phyloP scores from a whole-genome alignment of 208 protist genomes.

The Wallacemonas collosoma region DNA sequence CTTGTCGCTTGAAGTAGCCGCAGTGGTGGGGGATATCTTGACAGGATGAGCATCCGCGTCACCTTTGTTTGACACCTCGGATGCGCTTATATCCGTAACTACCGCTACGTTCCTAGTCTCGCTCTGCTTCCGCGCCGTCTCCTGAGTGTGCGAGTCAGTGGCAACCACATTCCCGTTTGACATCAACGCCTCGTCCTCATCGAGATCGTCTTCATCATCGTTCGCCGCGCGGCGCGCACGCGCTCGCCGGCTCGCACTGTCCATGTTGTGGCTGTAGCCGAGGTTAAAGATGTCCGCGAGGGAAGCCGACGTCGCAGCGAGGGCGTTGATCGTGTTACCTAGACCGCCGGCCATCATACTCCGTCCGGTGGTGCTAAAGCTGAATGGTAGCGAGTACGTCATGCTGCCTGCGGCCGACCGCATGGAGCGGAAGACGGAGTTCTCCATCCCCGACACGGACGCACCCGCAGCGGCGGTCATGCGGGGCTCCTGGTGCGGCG shows the following conservation, averaged over 20 bases:
- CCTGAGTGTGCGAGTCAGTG: too few relatives aligned
- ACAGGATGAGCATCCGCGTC: neutral
- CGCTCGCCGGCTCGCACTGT: slow-evolving; percentile 4
- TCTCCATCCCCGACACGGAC: slow-evolving; percentile 30
- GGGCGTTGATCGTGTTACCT: slow-evolving; percentile 14
- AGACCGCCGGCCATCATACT: slow-evolving; percentile 20
- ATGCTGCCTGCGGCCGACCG: slow-evolving; percentile 16
- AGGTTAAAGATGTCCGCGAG: slow-evolving; percentile 16
- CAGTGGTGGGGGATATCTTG: neutral
- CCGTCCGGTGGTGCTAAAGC: slow-evolving; percentile 36
- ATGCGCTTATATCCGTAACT: neutral
- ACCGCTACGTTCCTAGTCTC: too few relatives aligned
- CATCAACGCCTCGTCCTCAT: slow-evolving; percentile 14
- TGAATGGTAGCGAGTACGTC: slow-evolving; percentile 35
- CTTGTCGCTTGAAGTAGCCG: neutral
- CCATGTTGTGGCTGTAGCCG: slow-evolving; percentile 16
- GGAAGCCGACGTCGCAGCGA: slow-evolving; percentile 8
- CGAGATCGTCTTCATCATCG: slow-evolving; percentile 20
- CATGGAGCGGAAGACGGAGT: slow-evolving; percentile 28
- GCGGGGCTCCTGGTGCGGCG: neutral
- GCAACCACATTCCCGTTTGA: slow-evolving; percentile 3
- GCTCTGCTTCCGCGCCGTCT: slow-evolving; percentile 7
- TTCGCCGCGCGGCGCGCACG: slow-evolving; percentile 8
- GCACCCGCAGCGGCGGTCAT: slow-evolving; percentile 29
- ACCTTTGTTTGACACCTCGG: neutral